Percentiles rank a stretch among this genome's conserved stretches.
phyloP scores from a whole-genome alignment of 176 grass and related monocot species.

The Bothriochloa decipiens region DNA sequence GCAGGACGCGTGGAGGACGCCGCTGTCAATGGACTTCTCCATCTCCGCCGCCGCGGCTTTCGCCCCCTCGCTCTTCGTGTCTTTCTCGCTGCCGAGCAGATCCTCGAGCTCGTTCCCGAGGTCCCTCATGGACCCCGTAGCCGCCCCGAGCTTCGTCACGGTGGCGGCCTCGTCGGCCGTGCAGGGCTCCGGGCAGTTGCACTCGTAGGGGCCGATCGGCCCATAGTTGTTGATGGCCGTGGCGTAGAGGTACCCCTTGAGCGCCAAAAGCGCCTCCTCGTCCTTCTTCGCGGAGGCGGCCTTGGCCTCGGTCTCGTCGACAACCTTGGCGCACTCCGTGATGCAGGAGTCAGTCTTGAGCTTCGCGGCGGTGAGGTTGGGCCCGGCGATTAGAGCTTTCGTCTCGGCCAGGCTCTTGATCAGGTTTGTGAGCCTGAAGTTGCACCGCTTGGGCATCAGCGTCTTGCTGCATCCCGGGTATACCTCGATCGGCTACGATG shows the following conservation, averaged over 20 bases:
- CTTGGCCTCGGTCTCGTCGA: neutral
- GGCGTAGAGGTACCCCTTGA: neutral
- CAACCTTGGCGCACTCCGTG: neutral
- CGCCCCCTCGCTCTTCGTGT: too few relatives aligned
- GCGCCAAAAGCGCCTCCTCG: neutral
- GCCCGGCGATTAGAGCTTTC: neutral
- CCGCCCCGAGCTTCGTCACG: neutral
- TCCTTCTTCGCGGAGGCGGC: neutral
- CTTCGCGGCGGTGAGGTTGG: neutral
- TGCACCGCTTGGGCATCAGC: neutral
- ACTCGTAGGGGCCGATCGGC: neutral
- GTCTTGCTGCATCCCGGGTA: neutral
- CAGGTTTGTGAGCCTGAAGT: neutral
- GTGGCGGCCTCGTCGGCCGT: neutral
- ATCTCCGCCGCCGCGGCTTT: neutral
- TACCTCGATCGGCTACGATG: too few relatives aligned
- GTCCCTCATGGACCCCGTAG: neutral
- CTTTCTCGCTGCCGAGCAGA: neutral
- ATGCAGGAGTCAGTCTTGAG: neutral
- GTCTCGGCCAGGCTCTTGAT: neutral
- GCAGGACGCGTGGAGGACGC: neutral
- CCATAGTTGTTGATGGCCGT: neutral
- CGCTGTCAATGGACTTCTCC: neutral
- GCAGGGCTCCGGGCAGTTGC: neutral
- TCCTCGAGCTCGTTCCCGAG: neutral